These are phyloP conservation scores for Phaeosphaeriaceae sp. DNA, from an alignment of 2,329 filamentous ascomycete species.

Conservation along the genomic window DNA sequence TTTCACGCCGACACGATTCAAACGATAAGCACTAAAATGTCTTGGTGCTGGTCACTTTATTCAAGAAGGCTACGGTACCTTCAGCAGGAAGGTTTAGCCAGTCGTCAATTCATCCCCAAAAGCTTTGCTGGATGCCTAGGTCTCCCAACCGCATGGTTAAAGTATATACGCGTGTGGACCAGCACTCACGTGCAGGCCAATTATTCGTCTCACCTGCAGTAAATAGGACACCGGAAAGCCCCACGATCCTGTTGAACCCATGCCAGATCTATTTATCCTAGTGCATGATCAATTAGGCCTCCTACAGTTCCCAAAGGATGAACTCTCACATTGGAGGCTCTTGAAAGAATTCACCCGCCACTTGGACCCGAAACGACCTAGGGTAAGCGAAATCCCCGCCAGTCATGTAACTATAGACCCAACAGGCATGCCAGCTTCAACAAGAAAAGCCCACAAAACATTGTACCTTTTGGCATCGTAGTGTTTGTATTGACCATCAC, in stretches of 20 bases:
- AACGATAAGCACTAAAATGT: too few species aligned
- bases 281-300: not conserved
- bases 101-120: not conserved
- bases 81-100: not conserved
- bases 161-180: not conserved
- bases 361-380: not conserved
- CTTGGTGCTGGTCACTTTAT: not conserved
- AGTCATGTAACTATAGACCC: too few species aligned
- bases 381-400: too few species aligned
- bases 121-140: not conserved
- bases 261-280: not conserved
- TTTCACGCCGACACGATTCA: too few species aligned
- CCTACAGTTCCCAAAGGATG: not conserved
- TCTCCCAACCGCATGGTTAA: conserved; percentile 1
- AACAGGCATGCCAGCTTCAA: too few species aligned
- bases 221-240: not conserved
- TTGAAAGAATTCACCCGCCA: not conserved
- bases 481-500: too few species aligned
- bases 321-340: not conserved
- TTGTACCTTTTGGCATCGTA: too few species aligned
- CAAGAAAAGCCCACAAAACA: too few species aligned
- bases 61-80: not conserved
- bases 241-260: not conserved
- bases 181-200: not conserved
- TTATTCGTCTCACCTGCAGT: conserved; percentile 2